Evolutionary conservation across 208 protist species (phyloP).

Genomic region (Acanthamoeba lenticulata): DNA sequence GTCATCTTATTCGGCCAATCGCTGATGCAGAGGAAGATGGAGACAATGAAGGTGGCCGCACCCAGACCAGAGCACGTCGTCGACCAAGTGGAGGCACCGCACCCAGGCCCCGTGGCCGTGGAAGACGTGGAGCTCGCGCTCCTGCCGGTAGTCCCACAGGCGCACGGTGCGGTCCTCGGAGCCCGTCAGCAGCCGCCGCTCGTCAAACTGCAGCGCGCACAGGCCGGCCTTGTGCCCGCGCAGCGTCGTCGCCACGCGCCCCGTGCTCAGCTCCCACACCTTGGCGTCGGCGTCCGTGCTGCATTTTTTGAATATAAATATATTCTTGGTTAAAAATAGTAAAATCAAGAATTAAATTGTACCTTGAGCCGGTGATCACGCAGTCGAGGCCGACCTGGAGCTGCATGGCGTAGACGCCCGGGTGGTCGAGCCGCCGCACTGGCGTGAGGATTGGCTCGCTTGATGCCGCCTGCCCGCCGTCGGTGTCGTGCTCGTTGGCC

Average conservation of each 20-base stretch:
- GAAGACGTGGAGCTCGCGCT: not conserved
- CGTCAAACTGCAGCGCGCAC: not conserved
- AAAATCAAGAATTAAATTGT: not conserved
- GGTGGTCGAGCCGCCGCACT: not conserved
- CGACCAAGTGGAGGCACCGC: not conserved
- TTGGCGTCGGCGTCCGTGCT: not conserved
- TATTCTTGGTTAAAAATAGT: not conserved
- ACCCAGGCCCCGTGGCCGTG: not conserved
- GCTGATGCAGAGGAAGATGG: not conserved
- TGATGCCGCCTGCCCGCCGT: no score
- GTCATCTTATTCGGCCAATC: not conserved
- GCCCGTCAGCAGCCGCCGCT: not conserved
- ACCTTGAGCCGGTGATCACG: not conserved
- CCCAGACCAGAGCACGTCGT: not conserved
- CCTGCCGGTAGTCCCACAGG: not conserved
- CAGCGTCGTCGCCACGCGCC: not conserved
- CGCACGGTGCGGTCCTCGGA: not conserved
- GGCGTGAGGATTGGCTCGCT: not conserved
- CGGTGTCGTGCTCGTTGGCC: not conserved
- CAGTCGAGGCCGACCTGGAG: not conserved
- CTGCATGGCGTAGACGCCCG: not conserved
- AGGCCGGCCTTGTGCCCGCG: not conserved
- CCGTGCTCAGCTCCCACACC: not conserved
- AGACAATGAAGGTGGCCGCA: not conserved
- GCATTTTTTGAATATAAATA: no score